A percentile compares a stretch with the other conserved stretches of the same genome.
Conservation (phyloP, 164 flowering plant species). For the Magnolia sinica region DNA sequence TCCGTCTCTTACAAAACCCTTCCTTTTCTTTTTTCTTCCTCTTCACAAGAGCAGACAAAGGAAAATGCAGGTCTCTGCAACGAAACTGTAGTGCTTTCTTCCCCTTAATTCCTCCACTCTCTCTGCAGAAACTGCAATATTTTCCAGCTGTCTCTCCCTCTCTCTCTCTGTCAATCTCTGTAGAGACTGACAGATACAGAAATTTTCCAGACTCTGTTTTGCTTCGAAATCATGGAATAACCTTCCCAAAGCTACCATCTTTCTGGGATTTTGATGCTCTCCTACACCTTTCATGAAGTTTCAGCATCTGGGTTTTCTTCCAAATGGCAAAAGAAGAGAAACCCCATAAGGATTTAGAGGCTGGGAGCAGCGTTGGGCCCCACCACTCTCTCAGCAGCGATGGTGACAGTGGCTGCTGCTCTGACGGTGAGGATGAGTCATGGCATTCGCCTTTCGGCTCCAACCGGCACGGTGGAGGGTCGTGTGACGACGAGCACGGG, state of each 20-base stretch:
- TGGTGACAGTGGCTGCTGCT: conserved; percentile 19
- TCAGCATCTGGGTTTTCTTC: conserved; percentile 6
- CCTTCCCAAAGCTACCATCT: conserved; percentile 1
- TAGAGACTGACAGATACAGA: neutral
- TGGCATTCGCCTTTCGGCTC: conserved; percentile 34
- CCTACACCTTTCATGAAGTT: conserved; percentile 5
- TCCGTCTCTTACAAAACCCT: neutral
- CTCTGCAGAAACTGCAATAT: neutral
- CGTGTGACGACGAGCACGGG: conserved; percentile 45
- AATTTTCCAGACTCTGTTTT: neutral
- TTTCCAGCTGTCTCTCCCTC: neutral
- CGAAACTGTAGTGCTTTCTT: neutral
- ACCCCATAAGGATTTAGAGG: conserved; percentile 25
- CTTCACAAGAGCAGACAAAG: neutral
- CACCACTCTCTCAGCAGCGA: conserved; percentile 4
- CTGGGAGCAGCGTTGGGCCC: conserved; percentile 7
- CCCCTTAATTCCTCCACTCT: too few relatives aligned
- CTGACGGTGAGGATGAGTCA: conserved; percentile 36
- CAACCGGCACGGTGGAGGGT: conserved; percentile 38
- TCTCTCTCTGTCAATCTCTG: too few relatives aligned
- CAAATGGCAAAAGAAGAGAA: conserved; percentile 35
- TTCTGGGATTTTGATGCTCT: conserved; percentile 1
- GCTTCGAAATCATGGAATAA: conserved; percentile 3
- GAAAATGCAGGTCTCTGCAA: conserved; percentile 6
- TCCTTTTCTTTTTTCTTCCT: neutral